Evolutionary conservation across 1,284 basidiomycete species (phyloP).

Genomic region (Ceratobasidium sp.): DNA sequence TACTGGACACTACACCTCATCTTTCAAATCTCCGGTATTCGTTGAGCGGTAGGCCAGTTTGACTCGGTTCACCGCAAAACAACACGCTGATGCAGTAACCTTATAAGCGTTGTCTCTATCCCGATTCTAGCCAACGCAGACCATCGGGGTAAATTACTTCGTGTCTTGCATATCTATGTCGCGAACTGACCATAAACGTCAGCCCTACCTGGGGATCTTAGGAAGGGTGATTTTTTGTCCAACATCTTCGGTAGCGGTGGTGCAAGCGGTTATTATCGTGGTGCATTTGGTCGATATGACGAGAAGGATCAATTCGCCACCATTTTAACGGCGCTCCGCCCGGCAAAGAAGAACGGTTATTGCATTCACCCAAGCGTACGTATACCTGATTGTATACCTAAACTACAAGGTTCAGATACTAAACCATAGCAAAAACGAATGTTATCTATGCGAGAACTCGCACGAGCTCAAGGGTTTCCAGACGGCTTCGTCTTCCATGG

Average conservation of each 20-base stretch:
- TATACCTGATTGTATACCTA: not conserved
- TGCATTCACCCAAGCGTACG: conserved; percentile 33
- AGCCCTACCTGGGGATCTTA: conserved; percentile 16
- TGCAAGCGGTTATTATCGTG: conserved; percentile 28
- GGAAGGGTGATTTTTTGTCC: conserved; percentile 19
- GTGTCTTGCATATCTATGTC: not conserved
- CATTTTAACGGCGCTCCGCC: conserved; percentile 26
- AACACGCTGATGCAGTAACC: not conserved
- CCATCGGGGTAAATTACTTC: conserved; percentile 14
- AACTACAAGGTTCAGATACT: not conserved
- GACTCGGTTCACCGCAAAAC: not conserved
- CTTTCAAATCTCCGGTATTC: conserved; percentile 24
- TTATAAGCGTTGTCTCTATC: conserved; percentile 22
- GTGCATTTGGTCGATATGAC: conserved; percentile 31
- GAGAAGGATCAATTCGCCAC: conserved; percentile 12
- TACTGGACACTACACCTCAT: conserved; percentile 25
- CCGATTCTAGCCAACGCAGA: conserved; percentile 26
- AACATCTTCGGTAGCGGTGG: conserved; percentile 36
- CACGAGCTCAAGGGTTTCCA: conserved; percentile 36
- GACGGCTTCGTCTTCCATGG: conserved; percentile 25
- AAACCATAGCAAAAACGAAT: conserved; percentile 39
- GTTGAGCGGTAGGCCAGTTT: conserved; percentile 28
- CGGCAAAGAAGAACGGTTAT: conserved; percentile 32
- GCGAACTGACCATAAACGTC: not conserved
- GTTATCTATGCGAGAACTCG: conserved; percentile 35